Base-by-base conservation (phyloP, 1,284 basidiomycete genomes). In the Phellinidium pouzarii region DNA sequence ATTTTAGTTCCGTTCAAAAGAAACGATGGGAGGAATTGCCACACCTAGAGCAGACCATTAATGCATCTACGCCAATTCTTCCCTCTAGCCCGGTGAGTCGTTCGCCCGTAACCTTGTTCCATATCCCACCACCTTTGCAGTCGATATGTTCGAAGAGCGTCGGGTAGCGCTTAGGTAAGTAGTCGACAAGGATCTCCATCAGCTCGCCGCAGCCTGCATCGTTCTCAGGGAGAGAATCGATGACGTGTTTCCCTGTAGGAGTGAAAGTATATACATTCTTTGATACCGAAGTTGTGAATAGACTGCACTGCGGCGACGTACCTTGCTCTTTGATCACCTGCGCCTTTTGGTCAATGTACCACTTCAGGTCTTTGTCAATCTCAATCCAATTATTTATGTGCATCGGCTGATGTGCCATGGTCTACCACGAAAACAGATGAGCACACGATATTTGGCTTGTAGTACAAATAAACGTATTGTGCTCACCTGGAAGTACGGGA, bases 321-420 rank as follows among this genome's bases (percentile, higher is more conserved):
- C 66, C 66, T 60, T 68, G 62, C 48, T 68, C 63, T 17, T 58
- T 50, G 40, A 73, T 68, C 8, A 73, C 66, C 4, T 62, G 50
- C 41, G 63, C 62, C 58, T 73, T 73, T 59, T 68, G 62, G 38
- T 63, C 62, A n/a, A 71, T 60, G 57, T 72, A 71, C 65, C 64
- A 66, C 52, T 59, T 51, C 58, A 69, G 70, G 45, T 70, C 64
- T 44, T 65, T 65, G 60, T 71, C 70, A 22, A 72, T 67, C 59
- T 73, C 71, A 23, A 73, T 72, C 71, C 71, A 73, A 55, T 73
- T 58, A 46, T 72, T 68, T 31, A 64, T 59, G 22, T 69, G 61
- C 68, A 73, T 71, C 0, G 69, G 68, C 56, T 71, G 71, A 48
- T 73, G 71, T 2, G 68, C 61, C 67, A 69, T 69, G 7, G 68